phyloP scores from a whole-genome alignment of 345 rosid species.

The Laguncularia racemosa region DNA sequence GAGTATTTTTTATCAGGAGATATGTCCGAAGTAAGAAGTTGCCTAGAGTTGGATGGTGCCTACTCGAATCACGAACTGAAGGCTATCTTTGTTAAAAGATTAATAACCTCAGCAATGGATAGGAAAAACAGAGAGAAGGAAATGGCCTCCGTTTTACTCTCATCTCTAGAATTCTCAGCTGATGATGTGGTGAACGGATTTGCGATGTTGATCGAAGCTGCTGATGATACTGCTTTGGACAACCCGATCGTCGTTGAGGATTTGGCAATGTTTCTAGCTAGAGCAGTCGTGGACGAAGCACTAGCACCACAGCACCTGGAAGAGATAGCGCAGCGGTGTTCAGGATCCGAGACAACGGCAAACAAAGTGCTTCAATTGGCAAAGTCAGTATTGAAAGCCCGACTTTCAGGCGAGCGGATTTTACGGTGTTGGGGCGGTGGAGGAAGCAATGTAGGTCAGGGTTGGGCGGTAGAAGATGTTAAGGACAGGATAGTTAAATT shows the following conservation, averaged over 20 bases:
- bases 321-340: slow-evolving; percentile 46
- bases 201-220: slow-evolving; percentile 61
- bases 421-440: slow-evolving; percentile 87
- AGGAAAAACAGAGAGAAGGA: slow-evolving; percentile 83
- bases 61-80: slow-evolving; percentile 38
- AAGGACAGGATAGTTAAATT: slow-evolving; percentile 59
- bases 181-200: slow-evolving; percentile 66
- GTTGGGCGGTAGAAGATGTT: slow-evolving; percentile 69
- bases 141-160: slow-evolving; percentile 77
- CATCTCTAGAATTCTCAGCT: slow-evolving; percentile 58
- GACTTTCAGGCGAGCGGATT: slow-evolving; percentile 75
- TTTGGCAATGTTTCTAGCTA: slow-evolving; percentile 75
- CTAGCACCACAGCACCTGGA: slow-evolving; percentile 68
- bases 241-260: slow-evolving; percentile 78
- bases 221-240: slow-evolving; percentile 78
- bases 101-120: slow-evolving; percentile 80
- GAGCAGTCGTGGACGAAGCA: slow-evolving; percentile 83
- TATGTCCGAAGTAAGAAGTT: slow-evolving; percentile 48
- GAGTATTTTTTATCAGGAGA: slow-evolving; percentile 75
- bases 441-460: slow-evolving; percentile 40
- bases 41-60: slow-evolving; percentile 47
- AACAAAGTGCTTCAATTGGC: slow-evolving; percentile 65
- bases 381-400: slow-evolving; percentile 62
- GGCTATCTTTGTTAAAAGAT: slow-evolving; percentile 60
- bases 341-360: slow-evolving; percentile 42